Percentiles rank a stretch among this genome's conserved stretches.
These are phyloP conservation scores for Phytophthora syringae DNA, from an alignment of 352 stramenopile species.

Conservation along the genomic window DNA sequence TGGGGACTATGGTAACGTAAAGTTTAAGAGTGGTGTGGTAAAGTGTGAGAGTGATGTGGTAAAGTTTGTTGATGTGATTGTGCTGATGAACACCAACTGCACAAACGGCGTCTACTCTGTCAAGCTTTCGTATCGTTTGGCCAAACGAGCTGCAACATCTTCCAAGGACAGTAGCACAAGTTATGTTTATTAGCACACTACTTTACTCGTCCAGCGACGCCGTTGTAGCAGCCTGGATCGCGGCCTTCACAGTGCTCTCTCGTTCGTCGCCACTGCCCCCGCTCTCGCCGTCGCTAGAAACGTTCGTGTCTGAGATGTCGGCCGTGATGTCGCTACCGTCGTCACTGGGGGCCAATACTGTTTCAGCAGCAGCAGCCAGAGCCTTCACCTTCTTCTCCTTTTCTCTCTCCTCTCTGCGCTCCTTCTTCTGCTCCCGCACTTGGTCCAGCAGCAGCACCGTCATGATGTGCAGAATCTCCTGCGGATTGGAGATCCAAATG, in stretches of 20 bases:
- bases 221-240: conserved; percentile 68
- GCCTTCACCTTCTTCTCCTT: conserved; percentile 30
- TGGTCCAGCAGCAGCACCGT: conserved; percentile 89
- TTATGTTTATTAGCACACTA: conserved; percentile 32
- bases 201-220: conserved; percentile 29
- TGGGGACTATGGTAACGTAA: too few species aligned
- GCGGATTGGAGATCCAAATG: conserved; percentile 95
- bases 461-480: conserved; percentile 96
- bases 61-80: conserved; percentile 28
- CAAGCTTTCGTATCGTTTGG: too few species aligned
- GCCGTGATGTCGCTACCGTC: conserved; percentile 30
- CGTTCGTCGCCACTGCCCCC: conserved; percentile 42
- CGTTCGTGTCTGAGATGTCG: conserved; percentile 21
- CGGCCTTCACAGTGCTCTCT: conserved; percentile 63
- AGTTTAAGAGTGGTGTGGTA: too few species aligned
- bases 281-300: conserved; percentile 36
- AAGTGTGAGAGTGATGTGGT: too few species aligned
- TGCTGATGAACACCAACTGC: conserved; percentile 26
- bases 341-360: conserved; percentile 15
- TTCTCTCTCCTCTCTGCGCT: conserved; percentile 30
- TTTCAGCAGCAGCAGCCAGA: conserved; percentile 10
- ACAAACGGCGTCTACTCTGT: conserved; percentile 40
- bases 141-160: too few species aligned
- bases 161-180: too few species aligned
- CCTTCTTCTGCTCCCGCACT: conserved; percentile 43